Conservation (phyloP, 805 yeast species). For the Candida anglica region DNA sequence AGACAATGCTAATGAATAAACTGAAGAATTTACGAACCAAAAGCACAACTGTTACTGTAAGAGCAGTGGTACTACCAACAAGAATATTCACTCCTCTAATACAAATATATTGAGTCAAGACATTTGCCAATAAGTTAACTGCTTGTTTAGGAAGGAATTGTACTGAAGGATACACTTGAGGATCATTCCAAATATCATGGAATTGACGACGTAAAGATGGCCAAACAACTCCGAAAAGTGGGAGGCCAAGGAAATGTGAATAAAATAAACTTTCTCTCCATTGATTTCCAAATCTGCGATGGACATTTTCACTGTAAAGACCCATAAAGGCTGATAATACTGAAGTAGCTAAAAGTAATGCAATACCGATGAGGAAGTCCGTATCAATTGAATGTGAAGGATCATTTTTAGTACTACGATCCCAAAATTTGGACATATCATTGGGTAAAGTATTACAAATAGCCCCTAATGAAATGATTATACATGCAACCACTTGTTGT, state of each 20-base stretch:
- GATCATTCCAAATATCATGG: conserved; percentile 5
- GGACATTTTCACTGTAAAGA: conserved; percentile 51
- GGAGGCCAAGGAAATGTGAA: conserved; percentile 52
- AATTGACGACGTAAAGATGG: conserved; percentile 14
- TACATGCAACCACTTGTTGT: conserved; percentile 47
- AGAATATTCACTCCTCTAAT: conserved; percentile 64
- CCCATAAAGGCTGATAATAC: conserved; percentile 55
- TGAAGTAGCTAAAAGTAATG: conserved; percentile 44
- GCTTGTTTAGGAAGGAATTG: conserved; percentile 10
- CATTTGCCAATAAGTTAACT: conserved; percentile 12
- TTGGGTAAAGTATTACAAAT: conserved; percentile 20
- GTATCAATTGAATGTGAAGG: conserved; percentile 1
- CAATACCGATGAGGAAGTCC: conserved; percentile 29
- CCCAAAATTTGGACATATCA: background rate
- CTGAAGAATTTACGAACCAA: conserved; percentile 61
- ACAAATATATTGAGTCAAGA: conserved; percentile 39
- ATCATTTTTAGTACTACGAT: no score
- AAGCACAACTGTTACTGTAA: conserved; percentile 60
- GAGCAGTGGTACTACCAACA: conserved; percentile 54
- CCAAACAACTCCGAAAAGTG: conserved; percentile 42
- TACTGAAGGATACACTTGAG: background rate
- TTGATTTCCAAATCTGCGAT: conserved; percentile 46
- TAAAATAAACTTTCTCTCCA: conserved; percentile 69
- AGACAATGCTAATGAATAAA: conserved; percentile 48
- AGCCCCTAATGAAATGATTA: conserved; percentile 55